A percentile compares a stretch with the other conserved stretches of the same genome.
Conservation (phyloP, 805 yeast genomes). For the Lachancea mirantina region DNA sequence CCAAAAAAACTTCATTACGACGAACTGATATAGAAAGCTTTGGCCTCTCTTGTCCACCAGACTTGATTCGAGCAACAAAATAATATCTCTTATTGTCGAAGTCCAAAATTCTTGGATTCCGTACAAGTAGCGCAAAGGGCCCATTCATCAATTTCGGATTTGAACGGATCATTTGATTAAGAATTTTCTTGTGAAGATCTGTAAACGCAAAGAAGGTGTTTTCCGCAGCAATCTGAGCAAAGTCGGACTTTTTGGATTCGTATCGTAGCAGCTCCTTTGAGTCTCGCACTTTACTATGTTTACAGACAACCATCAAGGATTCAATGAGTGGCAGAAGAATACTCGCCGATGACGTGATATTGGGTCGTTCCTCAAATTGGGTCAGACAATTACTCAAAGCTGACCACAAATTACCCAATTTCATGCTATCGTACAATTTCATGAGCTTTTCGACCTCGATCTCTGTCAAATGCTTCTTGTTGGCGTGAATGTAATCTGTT, state of each 20-base stretch:
- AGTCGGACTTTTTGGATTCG: slow-evolving; percentile 58
- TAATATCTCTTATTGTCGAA: slow-evolving; percentile 89
- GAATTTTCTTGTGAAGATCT: slow-evolving; percentile 75
- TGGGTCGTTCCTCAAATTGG: slow-evolving; percentile 51
- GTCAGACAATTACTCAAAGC: slow-evolving; percentile 68
- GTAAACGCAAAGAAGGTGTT: slow-evolving; percentile 78
- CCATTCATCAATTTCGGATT: slow-evolving; percentile 95
- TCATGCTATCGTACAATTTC: slow-evolving; percentile 55
- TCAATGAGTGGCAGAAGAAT: slow-evolving; percentile 82
- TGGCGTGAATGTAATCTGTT: slow-evolving; percentile 68
- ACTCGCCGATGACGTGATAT: slow-evolving; percentile 61
- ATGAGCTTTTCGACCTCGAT: slow-evolving; percentile 42
- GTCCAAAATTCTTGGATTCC: slow-evolving; percentile 82
- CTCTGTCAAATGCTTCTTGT: slow-evolving; percentile 20
- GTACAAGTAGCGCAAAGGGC: slow-evolving; percentile 81
- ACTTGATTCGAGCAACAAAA: slow-evolving; percentile 68
- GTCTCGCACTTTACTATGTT: slow-evolving; percentile 56
- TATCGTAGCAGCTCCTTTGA: slow-evolving; percentile 49
- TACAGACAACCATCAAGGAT: slow-evolving; percentile 92
- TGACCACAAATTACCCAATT: slow-evolving; percentile 78
- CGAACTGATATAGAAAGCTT: slow-evolving; percentile 63
- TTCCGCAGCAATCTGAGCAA: slow-evolving; percentile 68
- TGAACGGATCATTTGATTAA: slow-evolving; percentile 85
- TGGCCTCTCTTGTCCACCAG: slow-evolving; percentile 35
- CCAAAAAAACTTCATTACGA: slow-evolving; percentile 87